Conservation (phyloP, 1,284 basidiomycete genomes). For the Coniophora puteana region DNA sequence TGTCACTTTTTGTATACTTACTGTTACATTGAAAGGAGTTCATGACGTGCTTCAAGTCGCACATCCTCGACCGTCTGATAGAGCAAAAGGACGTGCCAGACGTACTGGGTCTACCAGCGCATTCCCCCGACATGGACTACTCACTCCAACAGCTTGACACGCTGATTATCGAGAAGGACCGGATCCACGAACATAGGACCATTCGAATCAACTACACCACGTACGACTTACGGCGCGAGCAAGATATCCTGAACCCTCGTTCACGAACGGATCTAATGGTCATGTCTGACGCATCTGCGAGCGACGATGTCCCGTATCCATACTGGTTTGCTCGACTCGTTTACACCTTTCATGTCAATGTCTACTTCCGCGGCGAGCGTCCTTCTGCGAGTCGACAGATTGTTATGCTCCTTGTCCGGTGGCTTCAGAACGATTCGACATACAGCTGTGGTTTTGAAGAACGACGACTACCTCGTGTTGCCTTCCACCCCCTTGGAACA, state of each 20-base stretch:
- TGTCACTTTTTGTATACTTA: not conserved
- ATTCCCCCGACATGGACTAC: too few species aligned
- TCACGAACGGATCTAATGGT: conserved; percentile 7
- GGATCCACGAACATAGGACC: conserved; percentile 8
- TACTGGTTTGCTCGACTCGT: conserved; percentile 3
- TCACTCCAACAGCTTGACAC: conserved; percentile 18
- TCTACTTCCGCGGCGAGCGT: too few species aligned
- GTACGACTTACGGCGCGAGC: conserved; percentile 19
- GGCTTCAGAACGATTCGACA: conserved; percentile 12
- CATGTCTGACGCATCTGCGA: conserved; percentile 6
- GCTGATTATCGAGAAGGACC: conserved; percentile 6
- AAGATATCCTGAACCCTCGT: conserved; percentile 20
- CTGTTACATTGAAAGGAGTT: too few species aligned
- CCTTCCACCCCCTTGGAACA: not conserved
- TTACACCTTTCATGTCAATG: conserved; percentile 12
- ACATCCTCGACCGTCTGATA: conserved; percentile 23
- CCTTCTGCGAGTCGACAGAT: too few species aligned
- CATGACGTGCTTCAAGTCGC: conserved; percentile 22
- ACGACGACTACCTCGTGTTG: conserved; percentile 8
- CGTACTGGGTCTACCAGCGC: too few species aligned
- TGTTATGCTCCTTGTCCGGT: conserved; percentile 14
- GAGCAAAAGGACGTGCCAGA: conserved; percentile 22
- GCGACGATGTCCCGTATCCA: not conserved
- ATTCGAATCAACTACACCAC: conserved; percentile 20
- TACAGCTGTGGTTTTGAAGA: conserved; percentile 11